These are phyloP conservation scores for Aspergillus brunneoviolaceus DNA, from an alignment of 2,329 filamentous ascomycete species.

Conservation along the genomic window DNA sequence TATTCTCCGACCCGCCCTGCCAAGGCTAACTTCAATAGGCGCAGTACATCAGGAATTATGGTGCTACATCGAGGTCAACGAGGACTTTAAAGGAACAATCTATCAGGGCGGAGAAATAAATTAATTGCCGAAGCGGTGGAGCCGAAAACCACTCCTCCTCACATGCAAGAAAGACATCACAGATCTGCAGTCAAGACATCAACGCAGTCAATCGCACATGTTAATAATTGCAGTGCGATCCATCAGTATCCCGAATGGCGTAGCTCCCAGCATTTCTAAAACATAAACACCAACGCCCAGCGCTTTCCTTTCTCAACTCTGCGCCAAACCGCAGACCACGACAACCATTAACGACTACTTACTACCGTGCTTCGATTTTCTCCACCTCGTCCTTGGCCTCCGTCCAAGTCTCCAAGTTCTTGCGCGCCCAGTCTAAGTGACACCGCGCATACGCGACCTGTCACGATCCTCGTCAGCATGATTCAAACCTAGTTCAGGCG, in stretches of 20 bases:
- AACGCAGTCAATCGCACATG: too few relatives aligned
- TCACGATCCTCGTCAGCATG: not conserved
- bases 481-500: conserved; percentile 10
- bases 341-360: not conserved
- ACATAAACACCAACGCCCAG: conserved; percentile 3
- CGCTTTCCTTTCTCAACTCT: not conserved
- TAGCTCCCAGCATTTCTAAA: not conserved
- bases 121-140: not conserved
- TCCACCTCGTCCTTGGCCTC: conserved; percentile 83
- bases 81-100: too few relatives aligned
- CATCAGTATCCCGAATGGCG: not conserved
- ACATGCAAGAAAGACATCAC: too few relatives aligned
- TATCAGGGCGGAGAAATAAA: not conserved
- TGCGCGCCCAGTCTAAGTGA: conserved; percentile 91
- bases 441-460: conserved; percentile 89
- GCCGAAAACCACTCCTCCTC: not conserved
- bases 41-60: not conserved
- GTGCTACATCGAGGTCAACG: too few relatives aligned
- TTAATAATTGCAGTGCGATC: too few relatives aligned
- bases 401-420: conserved; percentile 88
- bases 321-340: not conserved
- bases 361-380: conserved; percentile 65
- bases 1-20: not conserved
- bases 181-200: too few relatives aligned
- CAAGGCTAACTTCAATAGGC: not conserved